Evolutionary conservation across 2,329 filamentous ascomycete species (phyloP).

Genomic region (Nigrospora osmanthi): DNA sequence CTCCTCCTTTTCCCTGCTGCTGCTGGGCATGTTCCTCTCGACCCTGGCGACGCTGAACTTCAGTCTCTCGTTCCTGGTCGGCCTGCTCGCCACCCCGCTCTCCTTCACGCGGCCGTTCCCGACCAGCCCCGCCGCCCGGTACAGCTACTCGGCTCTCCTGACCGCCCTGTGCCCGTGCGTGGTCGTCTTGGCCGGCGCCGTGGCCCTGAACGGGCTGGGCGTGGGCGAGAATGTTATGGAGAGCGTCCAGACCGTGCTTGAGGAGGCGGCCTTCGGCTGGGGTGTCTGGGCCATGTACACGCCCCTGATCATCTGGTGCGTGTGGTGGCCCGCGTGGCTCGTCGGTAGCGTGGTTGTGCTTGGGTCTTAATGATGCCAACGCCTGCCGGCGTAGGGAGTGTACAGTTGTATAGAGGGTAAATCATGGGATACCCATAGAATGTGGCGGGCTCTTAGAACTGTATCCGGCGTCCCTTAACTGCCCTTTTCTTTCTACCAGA

Average conservation of each 20-base stretch:
- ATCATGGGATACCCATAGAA: no score
- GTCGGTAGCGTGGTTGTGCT: slow-evolving; percentile 51
- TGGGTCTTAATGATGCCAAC: slow-evolving; percentile 16
- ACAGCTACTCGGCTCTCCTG: slow-evolving; percentile 42
- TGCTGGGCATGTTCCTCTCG: slow-evolving; percentile 86
- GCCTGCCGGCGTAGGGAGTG: no score
- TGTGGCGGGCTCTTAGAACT: no score
- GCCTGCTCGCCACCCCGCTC: slow-evolving; percentile 69
- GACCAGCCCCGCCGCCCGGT: slow-evolving; percentile 26
- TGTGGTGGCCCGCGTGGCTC: slow-evolving; percentile 93
- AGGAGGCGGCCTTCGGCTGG: slow-evolving; percentile 78
- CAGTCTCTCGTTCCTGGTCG: slow-evolving; percentile 78
- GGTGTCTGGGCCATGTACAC: slow-evolving; percentile 86
- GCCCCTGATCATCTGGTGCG: slow-evolving; percentile 81
- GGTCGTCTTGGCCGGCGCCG: slow-evolving; percentile 41
- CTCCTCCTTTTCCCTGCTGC: slow-evolving; percentile 85
- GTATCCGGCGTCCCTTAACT: no score
- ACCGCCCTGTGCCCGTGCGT: slow-evolving; percentile 52
- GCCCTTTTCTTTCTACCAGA: no score
- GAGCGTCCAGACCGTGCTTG: slow-evolving; percentile 50
- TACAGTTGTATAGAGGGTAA: no score
- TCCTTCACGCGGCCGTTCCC: slow-evolving; percentile 58
- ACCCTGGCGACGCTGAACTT: slow-evolving; percentile 95
- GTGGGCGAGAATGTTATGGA: slow-evolving; percentile 1
- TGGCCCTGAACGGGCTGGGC: slow-evolving; percentile 21